Conservation (phyloP, 139 green algal genomes). For the Ettlia oleoabundans region DNA sequence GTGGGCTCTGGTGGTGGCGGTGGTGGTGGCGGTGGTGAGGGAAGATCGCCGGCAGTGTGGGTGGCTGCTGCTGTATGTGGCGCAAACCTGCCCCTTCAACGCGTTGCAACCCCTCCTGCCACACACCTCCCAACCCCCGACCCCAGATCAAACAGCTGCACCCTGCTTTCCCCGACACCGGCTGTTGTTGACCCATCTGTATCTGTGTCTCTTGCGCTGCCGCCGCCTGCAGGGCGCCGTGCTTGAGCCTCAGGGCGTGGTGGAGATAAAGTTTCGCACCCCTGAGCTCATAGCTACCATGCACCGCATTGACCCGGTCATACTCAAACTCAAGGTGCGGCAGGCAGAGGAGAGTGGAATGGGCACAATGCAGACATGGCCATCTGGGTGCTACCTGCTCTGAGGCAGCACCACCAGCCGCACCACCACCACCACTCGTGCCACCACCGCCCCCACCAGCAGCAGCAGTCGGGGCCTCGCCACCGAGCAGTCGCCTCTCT, state of each 20-base stretch:
- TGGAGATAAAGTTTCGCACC: conserved; percentile 98
- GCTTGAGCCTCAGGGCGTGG: conserved; percentile 96
- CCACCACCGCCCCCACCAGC: too few species aligned
- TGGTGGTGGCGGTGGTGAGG: not conserved
- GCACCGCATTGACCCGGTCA: conserved; percentile 85
- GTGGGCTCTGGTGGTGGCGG: too few species aligned
- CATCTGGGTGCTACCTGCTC: too few species aligned
- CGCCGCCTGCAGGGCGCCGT: conserved; percentile 79
- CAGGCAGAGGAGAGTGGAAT: not conserved
- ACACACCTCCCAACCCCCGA: not conserved
- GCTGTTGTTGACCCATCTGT: not conserved
- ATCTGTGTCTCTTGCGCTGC: not conserved
- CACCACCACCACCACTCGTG: too few species aligned
- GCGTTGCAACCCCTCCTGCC: too few species aligned
- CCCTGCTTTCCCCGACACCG: too few species aligned
- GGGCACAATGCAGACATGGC: not conserved
- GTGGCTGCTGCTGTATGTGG: not conserved
- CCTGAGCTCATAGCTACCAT: conserved; percentile 87
- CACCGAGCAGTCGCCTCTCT: too few species aligned
- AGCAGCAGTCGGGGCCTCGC: too few species aligned
- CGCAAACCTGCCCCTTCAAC: too few species aligned
- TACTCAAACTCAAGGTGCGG: conserved; percentile 59
- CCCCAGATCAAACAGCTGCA: too few species aligned
- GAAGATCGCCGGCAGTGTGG: too few species aligned
- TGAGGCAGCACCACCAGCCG: too few species aligned